Base-by-base conservation (phyloP, 2,329 filamentous ascomycete genomes). In the Fusarium algeriense region DNA sequence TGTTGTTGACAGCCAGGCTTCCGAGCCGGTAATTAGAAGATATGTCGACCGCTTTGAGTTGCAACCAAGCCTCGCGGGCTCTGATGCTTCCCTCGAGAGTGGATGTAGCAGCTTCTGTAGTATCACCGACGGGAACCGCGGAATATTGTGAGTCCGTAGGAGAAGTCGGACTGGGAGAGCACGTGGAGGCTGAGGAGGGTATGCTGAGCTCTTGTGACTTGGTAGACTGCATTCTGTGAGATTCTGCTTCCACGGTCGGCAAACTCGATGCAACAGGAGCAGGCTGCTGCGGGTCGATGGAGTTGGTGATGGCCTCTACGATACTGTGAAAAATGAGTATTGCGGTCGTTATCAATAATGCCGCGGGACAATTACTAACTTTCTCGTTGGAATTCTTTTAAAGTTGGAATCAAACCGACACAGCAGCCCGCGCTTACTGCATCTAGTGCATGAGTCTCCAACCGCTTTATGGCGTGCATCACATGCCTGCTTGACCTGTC, bases 21-120 rank as follows among this genome's bases (percentile, higher is more conserved):
- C 48, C 48, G 1, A 50, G 32, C 48, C 19, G 48, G 20, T 35
- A 50, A n/a, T 17, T 50, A 14, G 6, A 50, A 4, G 48, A 32
- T 26, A 50, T 35, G 15, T 35, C 30, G 30, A 50, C 15, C 3
- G 10, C n/a, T 35, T 26, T 50, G 1, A 50, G 30, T 15, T 50
- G 46, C 6, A 50, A 28, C 46, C 46, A 50, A 13, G 30, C 5
- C 20, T 35, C 46, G 4, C 5, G 5, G 5, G 14, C 20, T 15
- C 4, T 0, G 0, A 15, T 2, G 23, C 4, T 7, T 23, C 6
- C 2, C 4, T 10, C 5, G 4, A 35, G 3, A 14, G 15, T 12
- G 7, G 20, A 0, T 35, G 8, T 15, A 9, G 11, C 7, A 50
- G 4, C 3, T 3, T 23, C 10, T 23, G 12, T 14, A 34, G n/a